Evolutionary conservation across 371 early-diverging fungal species (phyloP).

Genomic region (Syncephalastrum contaminatum): DNA sequence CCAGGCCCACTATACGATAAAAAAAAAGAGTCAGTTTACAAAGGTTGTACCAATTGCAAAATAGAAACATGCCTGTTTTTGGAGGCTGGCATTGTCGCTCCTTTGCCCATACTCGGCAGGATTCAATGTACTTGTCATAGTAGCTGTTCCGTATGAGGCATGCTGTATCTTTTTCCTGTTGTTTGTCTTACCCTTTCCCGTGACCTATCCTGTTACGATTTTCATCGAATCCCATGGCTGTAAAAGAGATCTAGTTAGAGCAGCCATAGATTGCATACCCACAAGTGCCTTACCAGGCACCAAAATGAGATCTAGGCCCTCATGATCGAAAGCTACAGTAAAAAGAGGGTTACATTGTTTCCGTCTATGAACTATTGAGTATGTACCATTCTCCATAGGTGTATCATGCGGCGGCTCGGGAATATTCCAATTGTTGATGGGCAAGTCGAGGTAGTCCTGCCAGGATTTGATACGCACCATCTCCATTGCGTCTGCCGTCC

Average conservation of each 20-base stretch:
- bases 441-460: constrained; percentile 60
- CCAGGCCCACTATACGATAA: constrained; percentile 47
- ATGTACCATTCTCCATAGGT: constrained; percentile 53
- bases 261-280: too few species aligned
- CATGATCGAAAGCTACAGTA: constrained; percentile 46
- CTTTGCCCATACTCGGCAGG: constrained; percentile 31
- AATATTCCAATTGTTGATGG: constrained; percentile 67
- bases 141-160: constrained; percentile 20
- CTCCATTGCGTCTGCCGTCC: constrained; percentile 62
- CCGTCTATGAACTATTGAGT: neutral
- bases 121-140: constrained; percentile 40
- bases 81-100: constrained; percentile 17
- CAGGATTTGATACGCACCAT: constrained; percentile 65
- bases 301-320: constrained; percentile 63
- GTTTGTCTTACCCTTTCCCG: constrained; percentile 61
- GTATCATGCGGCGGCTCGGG: constrained; percentile 62
- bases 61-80: constrained; percentile 28
- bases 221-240: constrained; percentile 66
- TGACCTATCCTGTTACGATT: constrained; percentile 66
- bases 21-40: neutral
- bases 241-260: too few species aligned
- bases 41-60: neutral
- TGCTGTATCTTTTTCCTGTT: neutral
- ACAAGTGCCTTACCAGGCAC: constrained; percentile 55
- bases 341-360: neutral